Conservation (phyloP, 345 rosid species). For the Passiflora organensis region DNA sequence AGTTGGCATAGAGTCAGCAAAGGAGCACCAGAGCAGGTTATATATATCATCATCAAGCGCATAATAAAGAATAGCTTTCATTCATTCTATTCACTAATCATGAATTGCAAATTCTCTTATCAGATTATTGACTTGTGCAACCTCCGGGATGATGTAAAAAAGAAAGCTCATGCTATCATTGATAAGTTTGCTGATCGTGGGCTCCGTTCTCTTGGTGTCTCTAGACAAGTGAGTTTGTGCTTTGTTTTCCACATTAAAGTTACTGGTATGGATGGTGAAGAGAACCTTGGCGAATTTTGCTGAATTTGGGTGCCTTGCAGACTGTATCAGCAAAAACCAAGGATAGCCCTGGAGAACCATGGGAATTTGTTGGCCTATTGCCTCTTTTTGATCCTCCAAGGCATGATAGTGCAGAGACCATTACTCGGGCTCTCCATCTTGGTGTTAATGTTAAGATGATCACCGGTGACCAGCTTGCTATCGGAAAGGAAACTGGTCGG, state of each 20-base stretch:
- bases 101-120: not conserved
- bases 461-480: constrained; percentile 91
- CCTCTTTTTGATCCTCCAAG: constrained; percentile 97
- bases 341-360: constrained; percentile 70
- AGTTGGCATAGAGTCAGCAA: constrained; percentile 77
- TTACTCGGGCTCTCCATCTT: constrained; percentile 73
- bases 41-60: not conserved
- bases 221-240: constrained; percentile 47
- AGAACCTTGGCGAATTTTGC: not conserved
- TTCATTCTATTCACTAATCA: not conserved
- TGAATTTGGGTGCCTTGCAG: constrained; percentile 28
- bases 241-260: not conserved
- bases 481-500: constrained; percentile 89
- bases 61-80: not conserved
- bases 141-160: constrained; percentile 50
- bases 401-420: constrained; percentile 95
- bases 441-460: constrained; percentile 97
- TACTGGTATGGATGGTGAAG: not conserved
- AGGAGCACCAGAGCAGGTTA: constrained; percentile 85
- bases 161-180: constrained; percentile 68
- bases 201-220: constrained; percentile 71
- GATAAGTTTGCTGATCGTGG: constrained; percentile 88
- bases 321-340: constrained; percentile 53
- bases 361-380: constrained; percentile 82
- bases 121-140: constrained; percentile 72